Conservation (phyloP, 495 filamentous ascomycete genomes). For the Penicillium desertorum region DNA sequence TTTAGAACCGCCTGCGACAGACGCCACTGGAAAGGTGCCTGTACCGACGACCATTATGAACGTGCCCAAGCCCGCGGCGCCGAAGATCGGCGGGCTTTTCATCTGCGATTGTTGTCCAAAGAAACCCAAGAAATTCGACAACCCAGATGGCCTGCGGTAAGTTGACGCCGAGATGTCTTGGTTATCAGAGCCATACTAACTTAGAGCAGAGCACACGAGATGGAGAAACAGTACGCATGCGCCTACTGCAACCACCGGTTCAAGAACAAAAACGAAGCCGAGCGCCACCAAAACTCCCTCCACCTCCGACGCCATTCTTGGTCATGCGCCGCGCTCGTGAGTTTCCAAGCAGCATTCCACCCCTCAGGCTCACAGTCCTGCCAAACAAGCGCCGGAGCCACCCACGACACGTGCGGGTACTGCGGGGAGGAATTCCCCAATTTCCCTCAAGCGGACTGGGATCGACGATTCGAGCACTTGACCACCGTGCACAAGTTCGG, state of each 20-base stretch:
- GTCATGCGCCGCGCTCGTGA: slow-evolving; percentile 87
- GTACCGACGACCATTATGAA: slow-evolving; percentile 32
- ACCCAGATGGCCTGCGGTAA: slow-evolving; percentile 79
- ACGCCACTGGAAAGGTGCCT: slow-evolving; percentile 44
- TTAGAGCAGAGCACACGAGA: slow-evolving; percentile 65
- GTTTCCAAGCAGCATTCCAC: slow-evolving; percentile 81
- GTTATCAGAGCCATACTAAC: neutral
- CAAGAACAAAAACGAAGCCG: slow-evolving; percentile 99
- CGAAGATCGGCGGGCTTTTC: slow-evolving; percentile 52
- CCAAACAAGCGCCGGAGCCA: slow-evolving; percentile 40
- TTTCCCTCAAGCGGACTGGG: slow-evolving; percentile 73
- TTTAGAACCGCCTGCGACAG: slow-evolving; percentile 34
- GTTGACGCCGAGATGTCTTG: slow-evolving; percentile 27
- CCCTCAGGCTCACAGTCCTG: slow-evolving; percentile 52
- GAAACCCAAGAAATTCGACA: slow-evolving; percentile 98
- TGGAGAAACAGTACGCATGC: slow-evolving; percentile 95
- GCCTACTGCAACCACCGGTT: slow-evolving; percentile 91
- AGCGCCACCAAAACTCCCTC: slow-evolving; percentile 94
- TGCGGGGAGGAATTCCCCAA: slow-evolving; percentile 92
- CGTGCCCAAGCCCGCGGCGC: slow-evolving; percentile 29
- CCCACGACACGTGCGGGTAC: slow-evolving; percentile 84
- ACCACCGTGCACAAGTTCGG: slow-evolving; percentile 92
- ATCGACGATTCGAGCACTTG: slow-evolving; percentile 78
- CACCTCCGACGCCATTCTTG: slow-evolving; percentile 95
- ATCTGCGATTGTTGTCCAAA: slow-evolving; percentile 98